phyloP scores from a whole-genome alignment of 257 asterid genomes.

The Avicennia marina region DNA sequence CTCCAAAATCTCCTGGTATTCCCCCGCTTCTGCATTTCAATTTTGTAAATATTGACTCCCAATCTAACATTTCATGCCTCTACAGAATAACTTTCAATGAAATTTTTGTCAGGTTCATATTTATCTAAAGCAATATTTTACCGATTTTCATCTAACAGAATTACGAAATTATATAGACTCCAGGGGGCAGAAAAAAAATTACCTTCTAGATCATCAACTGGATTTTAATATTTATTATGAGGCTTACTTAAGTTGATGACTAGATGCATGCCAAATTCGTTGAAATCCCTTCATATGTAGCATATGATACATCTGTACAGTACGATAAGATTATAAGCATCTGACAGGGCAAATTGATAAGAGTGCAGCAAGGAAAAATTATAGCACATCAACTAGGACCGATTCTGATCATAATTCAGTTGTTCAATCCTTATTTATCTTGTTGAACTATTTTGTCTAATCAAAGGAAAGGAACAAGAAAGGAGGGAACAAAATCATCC shows the following conservation, averaged over 20 bases:
- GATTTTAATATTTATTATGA: background rate
- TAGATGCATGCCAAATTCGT: conserved; percentile 5
- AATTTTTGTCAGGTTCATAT: background rate
- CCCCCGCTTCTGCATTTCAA: background rate
- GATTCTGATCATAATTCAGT: background rate
- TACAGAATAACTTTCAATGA: background rate
- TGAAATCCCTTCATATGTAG: conserved; percentile 9
- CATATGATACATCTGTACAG: background rate
- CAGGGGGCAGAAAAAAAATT: background rate
- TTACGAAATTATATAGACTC: background rate
- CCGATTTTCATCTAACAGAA: background rate
- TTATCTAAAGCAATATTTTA: background rate
- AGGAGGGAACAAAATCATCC: too few relatives aligned
- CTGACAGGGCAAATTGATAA: background rate
- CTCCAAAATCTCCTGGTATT: background rate
- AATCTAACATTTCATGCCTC: background rate
- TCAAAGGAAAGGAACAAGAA: background rate
- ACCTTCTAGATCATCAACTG: background rate
- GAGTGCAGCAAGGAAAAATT: background rate
- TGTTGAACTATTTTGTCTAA: background rate
- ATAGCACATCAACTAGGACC: too few relatives aligned
- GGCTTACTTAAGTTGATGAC: background rate
- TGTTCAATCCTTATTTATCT: background rate
- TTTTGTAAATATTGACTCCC: background rate
- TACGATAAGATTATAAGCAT: background rate